phyloP scores from a whole-genome alignment of 768 basidiomycete genomes.

The Lentinula boryana region DNA sequence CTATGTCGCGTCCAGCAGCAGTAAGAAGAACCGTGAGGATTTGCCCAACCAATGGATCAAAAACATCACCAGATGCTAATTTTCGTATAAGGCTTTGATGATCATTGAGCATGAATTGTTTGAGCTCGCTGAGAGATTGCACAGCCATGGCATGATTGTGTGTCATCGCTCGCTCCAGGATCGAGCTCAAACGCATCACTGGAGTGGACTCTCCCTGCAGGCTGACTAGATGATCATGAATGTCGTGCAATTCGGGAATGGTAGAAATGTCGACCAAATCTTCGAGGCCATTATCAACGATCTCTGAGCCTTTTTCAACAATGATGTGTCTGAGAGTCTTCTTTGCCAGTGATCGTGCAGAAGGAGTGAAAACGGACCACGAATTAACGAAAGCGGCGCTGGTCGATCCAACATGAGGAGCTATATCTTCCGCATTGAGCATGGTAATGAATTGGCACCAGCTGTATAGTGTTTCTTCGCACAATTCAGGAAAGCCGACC shows the following conservation, averaged over 20 bases:
- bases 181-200: constrained; percentile 48
- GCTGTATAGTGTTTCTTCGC: constrained; percentile 70
- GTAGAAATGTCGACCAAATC: constrained; percentile 76
- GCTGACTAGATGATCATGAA: constrained; percentile 33
- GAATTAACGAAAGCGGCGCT: constrained; percentile 76
- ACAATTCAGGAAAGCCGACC: constrained; percentile 67
- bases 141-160: constrained; percentile 77
- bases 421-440: constrained; percentile 62
- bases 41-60: constrained; percentile 69
- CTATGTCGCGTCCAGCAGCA: constrained; percentile 74
- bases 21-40: constrained; percentile 62
- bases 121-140: constrained; percentile 73
- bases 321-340: constrained; percentile 67
- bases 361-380: constrained; percentile 61
- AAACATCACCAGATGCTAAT: constrained; percentile 79
- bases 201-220: constrained; percentile 48
- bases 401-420: constrained; percentile 81
- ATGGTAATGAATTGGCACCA: constrained; percentile 77
- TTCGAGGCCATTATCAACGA: constrained; percentile 40
- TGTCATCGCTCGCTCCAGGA: constrained; percentile 68
- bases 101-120: constrained; percentile 48
- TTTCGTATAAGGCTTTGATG: constrained; percentile 48
- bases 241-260: constrained; percentile 56
- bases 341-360: constrained; percentile 47
- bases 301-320: constrained; percentile 27